These are phyloP conservation scores for Diaporthe destruens DNA, from an alignment of 2,329 filamentous ascomycete species.

Conservation along the genomic window DNA sequence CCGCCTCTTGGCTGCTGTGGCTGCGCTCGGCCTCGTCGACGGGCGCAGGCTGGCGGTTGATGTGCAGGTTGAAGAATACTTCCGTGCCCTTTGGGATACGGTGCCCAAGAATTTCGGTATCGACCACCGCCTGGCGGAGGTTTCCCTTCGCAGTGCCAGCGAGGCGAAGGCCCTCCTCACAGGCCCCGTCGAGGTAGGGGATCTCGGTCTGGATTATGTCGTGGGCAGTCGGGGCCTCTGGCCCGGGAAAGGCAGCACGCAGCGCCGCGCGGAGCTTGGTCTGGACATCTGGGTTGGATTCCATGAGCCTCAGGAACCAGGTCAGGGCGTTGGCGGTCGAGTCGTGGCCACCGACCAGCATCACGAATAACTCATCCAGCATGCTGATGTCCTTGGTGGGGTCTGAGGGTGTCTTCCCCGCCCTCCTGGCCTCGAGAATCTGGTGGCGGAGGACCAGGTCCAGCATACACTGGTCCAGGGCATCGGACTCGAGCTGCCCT, in stretches of 20 bases:
- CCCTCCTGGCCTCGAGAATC: conserved; percentile 51
- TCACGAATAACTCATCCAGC: conserved; percentile 47
- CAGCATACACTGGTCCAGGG: conserved; percentile 49
- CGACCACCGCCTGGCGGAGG: conserved; percentile 50
- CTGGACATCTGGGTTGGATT: conserved; percentile 36
- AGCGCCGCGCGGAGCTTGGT: conserved; percentile 39
- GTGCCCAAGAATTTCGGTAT: conserved; percentile 57
- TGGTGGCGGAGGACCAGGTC: conserved; percentile 53
- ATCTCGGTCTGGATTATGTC: conserved; percentile 50
- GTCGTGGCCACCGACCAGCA: conserved; percentile 55
- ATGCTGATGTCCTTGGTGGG: conserved; percentile 46
- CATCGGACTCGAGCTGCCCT: conserved; percentile 45
- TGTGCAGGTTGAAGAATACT: conserved; percentile 44
- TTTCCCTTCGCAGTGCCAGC: conserved; percentile 46
- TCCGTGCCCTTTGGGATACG: conserved; percentile 55
- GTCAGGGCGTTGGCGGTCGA: conserved; percentile 56
- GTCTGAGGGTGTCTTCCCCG: conserved; percentile 46
- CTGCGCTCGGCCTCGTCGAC: conserved; percentile 50
- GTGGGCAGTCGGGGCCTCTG: conserved; percentile 47
- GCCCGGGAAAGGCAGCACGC: conserved; percentile 45
- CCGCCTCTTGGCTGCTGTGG: conserved; percentile 48
- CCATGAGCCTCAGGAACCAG: conserved; percentile 45
- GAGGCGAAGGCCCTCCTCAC: conserved; percentile 56
- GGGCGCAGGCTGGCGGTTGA: conserved; percentile 40
- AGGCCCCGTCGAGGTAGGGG: conserved; percentile 57